Evolutionary conservation across 352 stramenopile genomes (phyloP), one percentile per base, ranked within the genome.

Genomic region (Aphanomyces euteiches): DNA sequence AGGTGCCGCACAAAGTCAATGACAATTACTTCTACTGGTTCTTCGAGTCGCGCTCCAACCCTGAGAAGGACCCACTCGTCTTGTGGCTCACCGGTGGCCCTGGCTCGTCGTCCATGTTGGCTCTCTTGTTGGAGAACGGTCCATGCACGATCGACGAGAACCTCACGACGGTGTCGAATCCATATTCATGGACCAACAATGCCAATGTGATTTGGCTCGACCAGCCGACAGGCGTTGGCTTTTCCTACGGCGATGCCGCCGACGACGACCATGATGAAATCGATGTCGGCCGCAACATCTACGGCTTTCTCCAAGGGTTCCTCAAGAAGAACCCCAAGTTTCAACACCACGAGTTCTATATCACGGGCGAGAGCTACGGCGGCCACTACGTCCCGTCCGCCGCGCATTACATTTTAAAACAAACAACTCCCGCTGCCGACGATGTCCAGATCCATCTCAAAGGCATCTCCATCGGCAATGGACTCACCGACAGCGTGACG

Each of bases 401-500:
- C 1, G 81, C 82, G 2, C 77, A 86, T 43, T 89, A 89, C 67
- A 79, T 91, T n/a, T 81, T 76, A 72, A 41, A 78, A 66, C 80
- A 78, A 56, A 21, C 47, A 56, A 21, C 47, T 17, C 56, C 72
- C 6, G 56, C 56, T 19, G 21, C 61, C 34, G 43, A 47, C 67
- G 70, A 66, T 3, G 87, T 53, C 1, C 48, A 74, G 61, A 80
- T 95, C 3, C 92, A 92, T 67, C 73, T 95, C 41, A 78, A 85
- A 54, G 87, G 87, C 34, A 90, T 90, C 38, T 84, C 85, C 12
- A 90, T 95, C 48, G 87, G 87, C 28, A 95, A 95, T 66, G 81
- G 83, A 6, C 75, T 90, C 17, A 91, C 84, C 34, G 83, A 90
- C 71, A 82, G 79, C n/a, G 74, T 80, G 3, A 77, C 82, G n/a